Evolutionary conservation across 805 yeast genomes (phyloP), one percentile per base, ranked within the genome.

Genomic region (Candida coquimbonensis): DNA sequence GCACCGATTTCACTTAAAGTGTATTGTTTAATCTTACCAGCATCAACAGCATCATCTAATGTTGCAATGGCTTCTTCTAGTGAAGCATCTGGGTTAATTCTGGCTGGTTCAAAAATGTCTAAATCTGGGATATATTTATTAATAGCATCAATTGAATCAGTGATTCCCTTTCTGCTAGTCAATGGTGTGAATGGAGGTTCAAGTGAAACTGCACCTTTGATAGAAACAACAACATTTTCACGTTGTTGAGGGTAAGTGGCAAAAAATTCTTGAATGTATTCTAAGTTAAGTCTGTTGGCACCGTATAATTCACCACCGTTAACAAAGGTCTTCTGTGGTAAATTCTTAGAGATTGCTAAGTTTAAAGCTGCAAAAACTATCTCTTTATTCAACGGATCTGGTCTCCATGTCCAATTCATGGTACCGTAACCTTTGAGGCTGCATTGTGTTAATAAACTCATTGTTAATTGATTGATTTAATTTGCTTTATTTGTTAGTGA

Each of bases 271-370:
- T 73, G 67, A 36, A 86, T 60, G 46, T 77, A 70, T 53, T 73
- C 64, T 67, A 88, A 66, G 57, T 85, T 86, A 49, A 66, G 63
- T 40, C 55, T 66, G 31, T 69, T 59, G 5, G 67, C 64, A 14
- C 95, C 95, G 55, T 88, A 87, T 58, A 87, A 86, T 55, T 82
- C 93, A 48, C 93, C 93, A 26, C 79, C 80, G 57, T 87, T 87
- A 63, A 85, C 66, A 48, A 83, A 73, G 11, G 63, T 77, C 68
- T 50, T 80, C 70, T 49, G 61, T 56, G 63, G 70, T 50, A 55
- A 45, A 36, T 64, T 59, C 9, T 56, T 35, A 27, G 70, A 68
- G 29, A 78, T 60, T 26, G 83, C 81, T 33, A 69, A 65, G 46
- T 77, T 71, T 60, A 88, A 67, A 3, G 77, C 65, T 11, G 66